Evolutionary conservation across 345 rosid species (phyloP), one percentile per base, ranked within the genome.

Genomic region (Alliaria petiolata): DNA sequence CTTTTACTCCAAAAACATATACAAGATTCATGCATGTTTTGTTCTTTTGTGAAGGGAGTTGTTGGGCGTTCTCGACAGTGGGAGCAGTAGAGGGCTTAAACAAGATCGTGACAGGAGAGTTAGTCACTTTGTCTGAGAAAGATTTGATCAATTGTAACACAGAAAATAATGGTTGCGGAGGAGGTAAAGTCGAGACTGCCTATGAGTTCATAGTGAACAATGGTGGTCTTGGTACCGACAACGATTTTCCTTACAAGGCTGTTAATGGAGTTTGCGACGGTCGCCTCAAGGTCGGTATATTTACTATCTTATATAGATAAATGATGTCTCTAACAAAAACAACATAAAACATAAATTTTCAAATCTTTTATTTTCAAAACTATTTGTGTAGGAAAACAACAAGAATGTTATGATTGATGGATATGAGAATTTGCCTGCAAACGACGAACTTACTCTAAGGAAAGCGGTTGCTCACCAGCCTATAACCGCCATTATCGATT

Each of bases 51-150:
- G 19, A 84, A 89, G 96, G 89, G 69, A 84, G 93, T 71, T 93
- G 97, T 54, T 90, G 98, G 98, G 98, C 97, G 0, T 93, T 93
- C 62, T 89, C 98, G 1, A 85, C 96, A 0, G 87, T 89, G 45
- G 93, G 89, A 11, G 92, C 95, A 1, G 78, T 90, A 3, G 92
- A 93, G 78, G 87, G 97, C 56, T 77, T 90, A 78, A 81, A 82
- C 84, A 74, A 85, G 71, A 83, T 93, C 17, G 82, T 77, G 62
- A 87, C 88, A 0, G 88, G 90, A 22, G 79, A 77, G 12, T 69
- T 90, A 59, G 45, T 78, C 15, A 80, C 88, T 44, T 80, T 90
- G 5, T 93, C 93, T 5, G 97, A 87, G 55, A 93, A 93, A 78
- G 86, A 85, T 57, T 81, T 90, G 20, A 81, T 93, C 38, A 90